Percentiles rank a stretch among this genome's conserved stretches.
These are phyloP conservation scores for Vigna radiata DNA, from an alignment of 306 rosid species.

Conservation along the genomic window DNA sequence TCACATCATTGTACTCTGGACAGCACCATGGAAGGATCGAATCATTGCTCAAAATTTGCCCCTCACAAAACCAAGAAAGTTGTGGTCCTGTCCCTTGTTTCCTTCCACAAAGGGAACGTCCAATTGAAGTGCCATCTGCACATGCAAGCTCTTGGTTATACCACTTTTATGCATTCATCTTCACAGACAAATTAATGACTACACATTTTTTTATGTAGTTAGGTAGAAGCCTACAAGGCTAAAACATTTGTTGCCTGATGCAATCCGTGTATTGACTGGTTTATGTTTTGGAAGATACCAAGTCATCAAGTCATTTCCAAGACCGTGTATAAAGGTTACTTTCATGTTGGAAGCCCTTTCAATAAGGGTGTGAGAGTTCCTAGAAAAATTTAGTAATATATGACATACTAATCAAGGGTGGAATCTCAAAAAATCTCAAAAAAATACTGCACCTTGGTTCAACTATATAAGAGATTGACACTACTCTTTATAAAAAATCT, in stretches of 20 bases:
- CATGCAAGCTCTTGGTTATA: conserved; percentile 1
- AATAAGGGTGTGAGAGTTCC: conserved; percentile 27
- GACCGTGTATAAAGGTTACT: conserved; percentile 16
- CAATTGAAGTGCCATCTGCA: conserved; percentile 38
- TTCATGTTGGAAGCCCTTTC: conserved; percentile 34
- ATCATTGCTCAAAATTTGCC: conserved; percentile 22
- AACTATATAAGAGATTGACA: no score
- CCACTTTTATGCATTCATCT: conserved; percentile 32
- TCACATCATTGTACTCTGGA: conserved; percentile 42
- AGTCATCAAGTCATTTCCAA: conserved; percentile 31
- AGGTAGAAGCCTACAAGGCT: conserved; percentile 21
- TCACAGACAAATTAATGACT: conserved; percentile 24
- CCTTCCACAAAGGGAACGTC: conserved; percentile 37
- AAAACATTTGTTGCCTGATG: conserved; percentile 6
- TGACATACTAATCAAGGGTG: not conserved
- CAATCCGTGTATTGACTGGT: conserved; percentile 35
- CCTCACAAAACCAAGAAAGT: conserved; percentile 30
- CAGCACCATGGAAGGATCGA: conserved; percentile 38
- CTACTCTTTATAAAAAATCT: no score
- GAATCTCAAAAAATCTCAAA: not conserved
- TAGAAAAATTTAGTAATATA: not conserved
- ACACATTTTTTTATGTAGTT: conserved; percentile 19
- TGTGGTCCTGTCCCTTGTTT: conserved; percentile 41
- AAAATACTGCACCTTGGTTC: no score
- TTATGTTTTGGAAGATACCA: conserved; percentile 39